Conservation (phyloP, 768 basidiomycete species). For the Hysterangium stoloniferum region DNA sequence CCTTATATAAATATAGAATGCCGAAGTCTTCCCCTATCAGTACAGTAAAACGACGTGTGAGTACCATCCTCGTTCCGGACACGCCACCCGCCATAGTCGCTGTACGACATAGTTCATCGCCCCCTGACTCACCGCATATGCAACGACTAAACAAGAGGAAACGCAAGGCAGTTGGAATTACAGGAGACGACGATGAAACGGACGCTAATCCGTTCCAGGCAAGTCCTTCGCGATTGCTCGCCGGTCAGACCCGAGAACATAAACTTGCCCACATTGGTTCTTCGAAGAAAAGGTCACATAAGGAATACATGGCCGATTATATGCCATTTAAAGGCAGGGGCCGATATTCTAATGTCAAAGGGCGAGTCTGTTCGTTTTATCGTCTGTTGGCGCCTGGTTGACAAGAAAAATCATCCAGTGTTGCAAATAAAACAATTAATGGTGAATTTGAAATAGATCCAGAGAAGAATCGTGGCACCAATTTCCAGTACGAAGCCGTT, state of each 20-base stretch:
- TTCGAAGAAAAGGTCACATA: not conserved
- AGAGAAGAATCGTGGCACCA: constrained; percentile 52
- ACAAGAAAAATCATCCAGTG: constrained; percentile 13
- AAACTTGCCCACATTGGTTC: not conserved
- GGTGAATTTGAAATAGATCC: constrained; percentile 60
- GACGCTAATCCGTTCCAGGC: constrained; percentile 11
- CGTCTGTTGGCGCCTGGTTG: constrained; percentile 23
- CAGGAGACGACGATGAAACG: constrained; percentile 19
- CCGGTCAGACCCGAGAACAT: not conserved
- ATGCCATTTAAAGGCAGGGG: constrained; percentile 43
- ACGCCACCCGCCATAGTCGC: not conserved
- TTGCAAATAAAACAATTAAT: constrained; percentile 44
- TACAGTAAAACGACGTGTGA: not conserved
- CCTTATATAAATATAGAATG: too few relatives aligned
- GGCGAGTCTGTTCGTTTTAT: constrained; percentile 1
- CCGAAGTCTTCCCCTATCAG: too few relatives aligned
- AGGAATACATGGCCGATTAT: constrained; percentile 9
- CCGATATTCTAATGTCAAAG: constrained; percentile 33
- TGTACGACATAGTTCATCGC: not conserved
- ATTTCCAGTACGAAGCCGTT: constrained; percentile 69
- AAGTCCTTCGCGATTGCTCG: not conserved
- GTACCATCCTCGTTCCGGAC: not conserved
- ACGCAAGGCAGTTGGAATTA: constrained; percentile 16
- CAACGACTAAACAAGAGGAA: not conserved
- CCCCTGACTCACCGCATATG: constrained; percentile 2